Evolutionary conservation across 2,329 filamentous ascomycete species (phyloP), one percentile per base, ranked within the genome.

Genomic region (Colletotrichum cordylinicola): DNA sequence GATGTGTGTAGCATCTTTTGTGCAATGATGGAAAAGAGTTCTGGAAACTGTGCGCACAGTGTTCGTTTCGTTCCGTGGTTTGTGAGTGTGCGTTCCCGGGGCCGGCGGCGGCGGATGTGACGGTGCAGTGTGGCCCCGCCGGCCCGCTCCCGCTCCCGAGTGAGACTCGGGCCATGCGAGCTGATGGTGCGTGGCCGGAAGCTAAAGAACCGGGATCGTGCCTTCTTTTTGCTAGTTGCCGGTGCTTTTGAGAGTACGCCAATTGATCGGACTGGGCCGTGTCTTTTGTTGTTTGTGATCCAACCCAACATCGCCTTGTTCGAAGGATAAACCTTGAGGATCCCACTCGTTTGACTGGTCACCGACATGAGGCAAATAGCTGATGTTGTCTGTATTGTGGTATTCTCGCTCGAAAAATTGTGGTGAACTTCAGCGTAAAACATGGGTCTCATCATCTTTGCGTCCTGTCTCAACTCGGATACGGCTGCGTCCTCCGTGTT

Each of bases 381-480:
- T 48, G 43, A 7, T 13, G 2, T 12, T 21, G 18, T 7, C 1
- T 48, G 6, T 8, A 0, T 21, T 48, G 10, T 48, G n/a, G 43
- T 48, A 48, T 48, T 48, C 43, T 48, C 6, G 43, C 43, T 48
- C 43, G 39, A 48, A 48, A 48, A 3, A 8, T 6, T 12, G 10
- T 1, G 21, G n/a, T 21, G 1, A 48, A 7, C 4, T 2, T 4
- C 6, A 8, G 2, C 10, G 43, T 48, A 0, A 1, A 2, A 33
- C 55, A 18, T 58, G 1, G 21, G n/a, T 18, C 55, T 58, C 13
- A 18, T 58, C 4, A 13, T 1, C 18, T 10, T 6, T 29, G 1
- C 55, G 5, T 43, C 21, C 1, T 21, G 0, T 4, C n/a, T 61
- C 29, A 61, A 35, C 18, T 61, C 27, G 58, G 58, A 2, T 61